Conservation (phyloP, 257 asterid species). For the Plectranthus barbatus region DNA sequence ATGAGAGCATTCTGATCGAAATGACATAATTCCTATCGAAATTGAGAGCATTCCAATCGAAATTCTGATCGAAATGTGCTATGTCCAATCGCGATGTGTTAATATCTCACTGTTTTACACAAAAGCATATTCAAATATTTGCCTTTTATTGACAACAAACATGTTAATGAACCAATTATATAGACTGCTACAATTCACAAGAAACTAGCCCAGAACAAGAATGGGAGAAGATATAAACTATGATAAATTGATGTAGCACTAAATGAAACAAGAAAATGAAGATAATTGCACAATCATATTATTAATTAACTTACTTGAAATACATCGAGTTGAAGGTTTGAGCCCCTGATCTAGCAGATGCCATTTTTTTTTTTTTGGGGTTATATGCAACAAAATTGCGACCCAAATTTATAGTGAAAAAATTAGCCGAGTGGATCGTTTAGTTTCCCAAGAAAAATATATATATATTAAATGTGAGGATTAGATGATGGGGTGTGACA, state of each 20-base stretch:
- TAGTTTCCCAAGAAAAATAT: slow-evolving; percentile 36
- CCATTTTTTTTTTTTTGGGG: slow-evolving; percentile 40
- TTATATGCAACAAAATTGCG: background rate
- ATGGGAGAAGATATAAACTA: no score
- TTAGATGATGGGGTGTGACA: slow-evolving; percentile 6
- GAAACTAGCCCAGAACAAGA: background rate
- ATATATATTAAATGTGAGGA: background rate
- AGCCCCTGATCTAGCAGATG: slow-evolving; percentile 59
- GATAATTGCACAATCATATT: background rate
- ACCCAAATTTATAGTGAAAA: slow-evolving; percentile 18
- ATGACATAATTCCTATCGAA: no score
- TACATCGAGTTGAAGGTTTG: slow-evolving; percentile 46
- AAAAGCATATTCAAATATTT: no score
- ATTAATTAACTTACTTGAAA: slow-evolving; percentile 47
- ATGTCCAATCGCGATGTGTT: no score
- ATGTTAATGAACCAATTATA: background rate
- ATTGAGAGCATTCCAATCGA: no score
- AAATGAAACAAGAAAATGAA: background rate
- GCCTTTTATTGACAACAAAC: no score
- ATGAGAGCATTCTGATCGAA: no score
- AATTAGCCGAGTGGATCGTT: slow-evolving; percentile 9
- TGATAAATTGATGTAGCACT: background rate
- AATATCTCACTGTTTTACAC: no score
- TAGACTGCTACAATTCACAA: background rate
- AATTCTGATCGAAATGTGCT: no score